Conservation (phyloP, 2,329 filamentous ascomycete species). For the Talaromyces sp. region DNA sequence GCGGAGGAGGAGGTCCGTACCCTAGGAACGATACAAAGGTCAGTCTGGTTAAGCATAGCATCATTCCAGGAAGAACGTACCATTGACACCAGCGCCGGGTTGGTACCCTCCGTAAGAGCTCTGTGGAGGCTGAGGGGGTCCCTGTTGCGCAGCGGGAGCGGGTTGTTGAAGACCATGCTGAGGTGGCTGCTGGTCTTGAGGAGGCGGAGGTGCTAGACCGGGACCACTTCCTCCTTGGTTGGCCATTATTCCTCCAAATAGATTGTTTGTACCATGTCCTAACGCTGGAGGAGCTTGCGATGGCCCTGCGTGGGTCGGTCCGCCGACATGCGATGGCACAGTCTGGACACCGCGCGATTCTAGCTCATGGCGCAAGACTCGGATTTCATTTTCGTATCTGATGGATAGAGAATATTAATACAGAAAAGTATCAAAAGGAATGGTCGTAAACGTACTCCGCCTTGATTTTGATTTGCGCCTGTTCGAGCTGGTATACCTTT, state of each 20-base stretch:
- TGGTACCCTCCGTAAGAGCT: slow-evolving; percentile 69
- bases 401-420: not conserved
- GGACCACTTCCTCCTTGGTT: slow-evolving; percentile 81
- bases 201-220: slow-evolving; percentile 72
- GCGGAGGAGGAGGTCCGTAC: slow-evolving; percentile 76
- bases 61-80: slow-evolving; percentile 41
- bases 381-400: slow-evolving; percentile 92
- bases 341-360: slow-evolving; percentile 64
- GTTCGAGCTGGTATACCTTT: slow-evolving; percentile 91
- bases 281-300: slow-evolving; percentile 81
- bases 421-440: not conserved
- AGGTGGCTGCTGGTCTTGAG: slow-evolving; percentile 60
- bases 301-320: slow-evolving; percentile 72
- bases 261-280: slow-evolving; percentile 79
- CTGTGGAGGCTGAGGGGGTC: slow-evolving; percentile 68
- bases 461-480: slow-evolving; percentile 82
- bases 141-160: slow-evolving; percentile 53
- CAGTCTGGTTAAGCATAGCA: slow-evolving; percentile 41
- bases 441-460: slow-evolving; percentile 64
- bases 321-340: slow-evolving; percentile 66
- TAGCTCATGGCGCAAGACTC: slow-evolving; percentile 80
- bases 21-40: slow-evolving; percentile 43
- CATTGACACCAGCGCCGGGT: slow-evolving; percentile 60
- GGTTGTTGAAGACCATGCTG: slow-evolving; percentile 59
- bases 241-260: slow-evolving; percentile 95